A percentile compares a stretch with the other conserved stretches of the same genome.
Conservation (phyloP, 257 asterid genomes). For the Prunella vulgaris region DNA sequence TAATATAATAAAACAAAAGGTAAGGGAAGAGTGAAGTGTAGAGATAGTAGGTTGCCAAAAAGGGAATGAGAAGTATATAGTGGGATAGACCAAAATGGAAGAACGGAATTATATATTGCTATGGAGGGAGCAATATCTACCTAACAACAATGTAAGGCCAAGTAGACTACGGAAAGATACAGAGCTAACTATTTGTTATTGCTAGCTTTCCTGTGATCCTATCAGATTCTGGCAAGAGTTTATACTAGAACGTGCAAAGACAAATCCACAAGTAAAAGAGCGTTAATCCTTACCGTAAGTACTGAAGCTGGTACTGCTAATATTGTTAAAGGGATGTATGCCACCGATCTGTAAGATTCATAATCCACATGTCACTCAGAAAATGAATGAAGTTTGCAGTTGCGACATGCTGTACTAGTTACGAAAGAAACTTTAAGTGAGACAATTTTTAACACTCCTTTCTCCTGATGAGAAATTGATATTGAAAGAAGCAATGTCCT, state of each 20-base stretch:
- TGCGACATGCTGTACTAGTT: background rate
- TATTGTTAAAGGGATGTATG: conserved; percentile 84
- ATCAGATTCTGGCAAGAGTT: background rate
- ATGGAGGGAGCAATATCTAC: too few species aligned
- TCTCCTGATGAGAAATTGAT: background rate
- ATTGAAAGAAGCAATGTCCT: background rate
- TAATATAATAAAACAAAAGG: too few species aligned
- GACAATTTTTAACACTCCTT: background rate
- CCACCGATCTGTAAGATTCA: conserved; percentile 65
- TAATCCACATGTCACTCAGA: conserved; percentile 8
- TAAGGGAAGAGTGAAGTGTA: too few species aligned
- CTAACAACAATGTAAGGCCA: too few species aligned
- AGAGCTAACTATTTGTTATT: too few species aligned
- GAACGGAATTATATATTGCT: too few species aligned
- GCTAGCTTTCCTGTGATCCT: conserved; percentile 6
- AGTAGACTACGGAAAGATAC: too few species aligned
- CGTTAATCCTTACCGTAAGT: conserved; percentile 58
- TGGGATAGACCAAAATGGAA: too few species aligned
- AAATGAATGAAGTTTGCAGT: background rate
- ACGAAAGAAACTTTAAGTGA: background rate
- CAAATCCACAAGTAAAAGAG: background rate
- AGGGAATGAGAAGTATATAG: too few species aligned
- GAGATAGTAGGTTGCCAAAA: too few species aligned
- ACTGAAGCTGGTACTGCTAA: conserved; percentile 97
- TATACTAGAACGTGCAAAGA: conserved; percentile 4